Evolutionary conservation across 345 rosid genomes (phyloP), one percentile per base, ranked within the genome.

Genomic region (Populus euphratica): DNA sequence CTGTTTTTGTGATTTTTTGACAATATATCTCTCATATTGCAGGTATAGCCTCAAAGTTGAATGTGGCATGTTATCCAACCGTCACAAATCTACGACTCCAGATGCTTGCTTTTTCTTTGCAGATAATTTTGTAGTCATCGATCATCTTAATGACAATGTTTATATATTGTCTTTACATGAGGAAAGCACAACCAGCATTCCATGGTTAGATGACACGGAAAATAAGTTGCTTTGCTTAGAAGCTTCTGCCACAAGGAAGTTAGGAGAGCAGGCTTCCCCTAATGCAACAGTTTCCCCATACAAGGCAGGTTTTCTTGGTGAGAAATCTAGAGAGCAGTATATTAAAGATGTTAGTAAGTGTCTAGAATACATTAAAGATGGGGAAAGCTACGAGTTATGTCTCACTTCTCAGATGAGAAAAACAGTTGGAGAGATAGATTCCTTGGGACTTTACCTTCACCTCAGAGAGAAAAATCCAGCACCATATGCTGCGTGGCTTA

Each of bases 341-440:
- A 69, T 92, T 49, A 74, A 80, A 8, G 96, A 93, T 79, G 92
- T 96, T 73, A 54, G 84, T 74, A 91, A 84, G 83, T 92, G 98
- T 73, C 86, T 91, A 82, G 64, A 86, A 52, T 93, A 88, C 80
- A 96, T 93, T 49, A 91, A 82, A 89, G 98, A 96, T 47, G 99
- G 99, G 69, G 99, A 96, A 83, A 96, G 99, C 93, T 96, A 96
- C 76, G 98, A 96, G 87, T 86, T 92, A 74, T 96, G 99, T 82
- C 89, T 92, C 29, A 96, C 99, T 20, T 89, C 94, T 79, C 96
- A 89, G 86, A 79, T 89, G 56, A 88, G 94, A 69, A 85, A 81
- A 79, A 82, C 43, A 41, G 72, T 92, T 50, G 87, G 83, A 78
- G 80, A 88, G 31, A 80, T 88, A 31, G 89, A 96, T 85, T 80